Conservation (phyloP, 495 filamentous ascomycete genomes). For the Tuber umbilicatum region DNA sequence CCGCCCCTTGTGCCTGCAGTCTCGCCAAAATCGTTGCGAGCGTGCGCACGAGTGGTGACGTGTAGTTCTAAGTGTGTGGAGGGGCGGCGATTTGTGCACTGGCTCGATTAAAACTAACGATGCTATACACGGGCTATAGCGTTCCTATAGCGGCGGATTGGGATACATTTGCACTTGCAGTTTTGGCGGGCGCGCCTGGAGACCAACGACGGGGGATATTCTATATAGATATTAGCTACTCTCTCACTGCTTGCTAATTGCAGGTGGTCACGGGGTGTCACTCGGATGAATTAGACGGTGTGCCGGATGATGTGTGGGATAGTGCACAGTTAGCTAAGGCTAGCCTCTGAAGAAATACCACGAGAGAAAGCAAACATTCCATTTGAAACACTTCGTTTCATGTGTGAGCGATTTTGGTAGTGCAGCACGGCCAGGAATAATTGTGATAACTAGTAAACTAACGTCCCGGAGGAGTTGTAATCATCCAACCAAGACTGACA, state of each 20-base stretch:
- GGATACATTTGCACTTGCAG: slow-evolving; percentile 35
- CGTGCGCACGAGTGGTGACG: slow-evolving; percentile 49
- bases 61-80: slow-evolving; percentile 51
- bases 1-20: slow-evolving; percentile 13
- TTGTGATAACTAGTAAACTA: neutral
- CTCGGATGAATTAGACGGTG: neutral
- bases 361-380: neutral
- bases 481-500: neutral
- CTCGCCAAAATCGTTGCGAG: slow-evolving; percentile 49
- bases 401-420: neutral
- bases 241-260: neutral
- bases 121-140: slow-evolving; percentile 49
- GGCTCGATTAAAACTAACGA: slow-evolving; percentile 52
- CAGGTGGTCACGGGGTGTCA: neutral
- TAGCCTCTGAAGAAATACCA: neutral
- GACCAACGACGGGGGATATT: slow-evolving; percentile 55
- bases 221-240: slow-evolving; percentile 42
- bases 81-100: slow-evolving; percentile 47
- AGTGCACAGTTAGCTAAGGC: neutral
- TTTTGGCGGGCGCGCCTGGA: slow-evolving; percentile 53
- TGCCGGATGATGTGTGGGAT: neutral
- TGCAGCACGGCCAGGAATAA: neutral
- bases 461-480: neutral
- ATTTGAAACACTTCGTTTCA: neutral
- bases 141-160: slow-evolving; percentile 49